These are phyloP conservation scores for Dictyostelium firmibasis DNA, from an alignment of 78 protist genomes.

Conservation along the genomic window DNA sequence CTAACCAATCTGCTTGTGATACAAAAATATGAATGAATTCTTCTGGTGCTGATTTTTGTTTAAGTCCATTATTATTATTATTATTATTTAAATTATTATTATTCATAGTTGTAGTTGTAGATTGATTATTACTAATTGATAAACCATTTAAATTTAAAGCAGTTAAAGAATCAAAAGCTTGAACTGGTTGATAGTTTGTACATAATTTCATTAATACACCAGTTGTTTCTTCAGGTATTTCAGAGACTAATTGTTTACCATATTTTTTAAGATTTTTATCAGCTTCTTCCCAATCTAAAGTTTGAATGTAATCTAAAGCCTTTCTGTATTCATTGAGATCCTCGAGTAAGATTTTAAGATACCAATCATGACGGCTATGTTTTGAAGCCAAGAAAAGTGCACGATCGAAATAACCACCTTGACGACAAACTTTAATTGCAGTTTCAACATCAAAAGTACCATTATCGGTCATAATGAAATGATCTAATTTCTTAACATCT, in stretches of 20 bases:
- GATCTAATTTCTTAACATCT: slow-evolving; percentile 89
- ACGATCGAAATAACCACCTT: slow-evolving; percentile 90
- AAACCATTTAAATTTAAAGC: background rate
- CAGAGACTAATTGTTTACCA: slow-evolving; percentile 87
- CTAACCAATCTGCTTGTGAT: slow-evolving; percentile 80
- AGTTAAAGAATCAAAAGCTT: background rate
- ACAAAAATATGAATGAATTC: slow-evolving; percentile 90
- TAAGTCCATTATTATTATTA: background rate
- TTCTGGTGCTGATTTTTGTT: slow-evolving; percentile 81
- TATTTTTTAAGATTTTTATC: slow-evolving; percentile 77
- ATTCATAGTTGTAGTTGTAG: background rate
- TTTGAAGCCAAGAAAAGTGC: slow-evolving; percentile 87
- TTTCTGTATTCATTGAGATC: slow-evolving; percentile 72
- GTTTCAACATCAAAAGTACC: slow-evolving; percentile 93
- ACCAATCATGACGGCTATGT: slow-evolving; percentile 87
- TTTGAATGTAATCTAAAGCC: slow-evolving; percentile 86
- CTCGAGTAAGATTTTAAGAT: slow-evolving; percentile 90
- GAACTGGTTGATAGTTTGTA: slow-evolving; percentile 77
- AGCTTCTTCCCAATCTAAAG: slow-evolving; percentile 82
- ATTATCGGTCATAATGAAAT: slow-evolving; percentile 88
- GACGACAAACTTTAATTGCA: slow-evolving; percentile 95
- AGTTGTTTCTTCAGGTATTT: slow-evolving; percentile 86
- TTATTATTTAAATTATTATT: background rate
- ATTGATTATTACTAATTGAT: background rate
- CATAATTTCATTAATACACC: slow-evolving; percentile 85